phyloP scores from a whole-genome alignment of 2,329 filamentous ascomycete species.

The Claviceps paspali region DNA sequence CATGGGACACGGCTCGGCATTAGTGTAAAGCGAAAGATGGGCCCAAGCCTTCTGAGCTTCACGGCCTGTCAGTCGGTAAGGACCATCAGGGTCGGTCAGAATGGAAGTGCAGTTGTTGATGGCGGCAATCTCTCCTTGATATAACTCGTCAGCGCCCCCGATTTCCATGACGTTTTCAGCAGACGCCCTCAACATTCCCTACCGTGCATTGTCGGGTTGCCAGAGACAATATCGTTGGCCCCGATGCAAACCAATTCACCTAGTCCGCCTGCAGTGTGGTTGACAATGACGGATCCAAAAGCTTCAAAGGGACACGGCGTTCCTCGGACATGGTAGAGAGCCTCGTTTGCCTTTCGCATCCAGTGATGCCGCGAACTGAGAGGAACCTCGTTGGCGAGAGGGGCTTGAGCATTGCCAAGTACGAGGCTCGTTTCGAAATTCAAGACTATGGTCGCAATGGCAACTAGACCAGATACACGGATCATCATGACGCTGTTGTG shows the following conservation, averaged over 20 bases:
- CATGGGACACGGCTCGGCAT: slow-evolving; percentile 42
- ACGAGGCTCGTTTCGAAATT: background rate
- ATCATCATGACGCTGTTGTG: background rate
- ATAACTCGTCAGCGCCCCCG: background rate
- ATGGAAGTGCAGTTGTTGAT: slow-evolving; percentile 37
- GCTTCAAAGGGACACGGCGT: slow-evolving; percentile 35
- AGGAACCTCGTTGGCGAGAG: slow-evolving; percentile 13
- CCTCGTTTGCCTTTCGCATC: slow-evolving; percentile 35
- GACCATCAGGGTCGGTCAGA: slow-evolving; percentile 28
- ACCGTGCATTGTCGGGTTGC: slow-evolving; percentile 39
- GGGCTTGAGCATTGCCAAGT: background rate
- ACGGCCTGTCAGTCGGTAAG: slow-evolving; percentile 24
- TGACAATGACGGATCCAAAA: slow-evolving; percentile 39
- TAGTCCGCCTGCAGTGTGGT: slow-evolving; percentile 29
- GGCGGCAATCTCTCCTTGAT: slow-evolving; percentile 34
- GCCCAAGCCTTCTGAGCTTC: slow-evolving; percentile 29
- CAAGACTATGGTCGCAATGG: background rate
- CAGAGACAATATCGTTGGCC: slow-evolving; percentile 29
- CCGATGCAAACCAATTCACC: slow-evolving; percentile 35
- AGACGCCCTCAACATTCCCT: too few relatives aligned
- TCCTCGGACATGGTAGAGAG: slow-evolving; percentile 18
- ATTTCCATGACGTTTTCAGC: too few relatives aligned
- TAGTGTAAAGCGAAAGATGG: slow-evolving; percentile 37
- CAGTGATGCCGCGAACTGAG: slow-evolving; percentile 28
- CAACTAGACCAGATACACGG: background rate